Conservation (phyloP, 208 protist species). For the Tritrichomonas musculus region DNA sequence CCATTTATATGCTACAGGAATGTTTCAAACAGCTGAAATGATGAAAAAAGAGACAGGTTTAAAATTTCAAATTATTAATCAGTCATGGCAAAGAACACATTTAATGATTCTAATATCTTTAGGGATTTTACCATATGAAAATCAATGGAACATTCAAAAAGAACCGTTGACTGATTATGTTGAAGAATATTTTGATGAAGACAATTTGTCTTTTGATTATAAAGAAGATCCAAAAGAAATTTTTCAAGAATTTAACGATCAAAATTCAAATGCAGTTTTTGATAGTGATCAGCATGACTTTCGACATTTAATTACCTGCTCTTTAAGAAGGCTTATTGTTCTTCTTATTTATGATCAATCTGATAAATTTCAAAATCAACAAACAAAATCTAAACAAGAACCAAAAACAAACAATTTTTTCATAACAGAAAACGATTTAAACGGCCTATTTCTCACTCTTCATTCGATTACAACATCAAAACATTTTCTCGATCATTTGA, state of each 20-base stretch:
- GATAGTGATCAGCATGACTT: background rate
- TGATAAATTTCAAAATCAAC: background rate
- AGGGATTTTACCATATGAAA: background rate
- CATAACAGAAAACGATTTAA: background rate
- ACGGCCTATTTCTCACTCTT: background rate
- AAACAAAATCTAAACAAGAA: too few relatives aligned
- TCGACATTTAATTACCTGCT: background rate
- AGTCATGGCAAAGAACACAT: background rate
- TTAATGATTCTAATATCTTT: background rate
- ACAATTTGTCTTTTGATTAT: background rate
- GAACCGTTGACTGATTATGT: background rate
- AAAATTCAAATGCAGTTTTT: background rate
- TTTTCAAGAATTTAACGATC: background rate
- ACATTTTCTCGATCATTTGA: background rate
- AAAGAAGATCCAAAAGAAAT: background rate
- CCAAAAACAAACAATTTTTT: too few relatives aligned
- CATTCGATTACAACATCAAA: conserved; percentile 8
- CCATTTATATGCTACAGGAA: background rate
- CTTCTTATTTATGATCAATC: background rate
- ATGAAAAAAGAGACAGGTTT: background rate
- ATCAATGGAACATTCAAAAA: background rate
- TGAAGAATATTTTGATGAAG: background rate
- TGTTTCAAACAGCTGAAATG: background rate
- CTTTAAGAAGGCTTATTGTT: background rate
- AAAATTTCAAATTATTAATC: background rate